phyloP scores from a whole-genome alignment of 306 rosid genomes.

The Lablab purpureus region DNA sequence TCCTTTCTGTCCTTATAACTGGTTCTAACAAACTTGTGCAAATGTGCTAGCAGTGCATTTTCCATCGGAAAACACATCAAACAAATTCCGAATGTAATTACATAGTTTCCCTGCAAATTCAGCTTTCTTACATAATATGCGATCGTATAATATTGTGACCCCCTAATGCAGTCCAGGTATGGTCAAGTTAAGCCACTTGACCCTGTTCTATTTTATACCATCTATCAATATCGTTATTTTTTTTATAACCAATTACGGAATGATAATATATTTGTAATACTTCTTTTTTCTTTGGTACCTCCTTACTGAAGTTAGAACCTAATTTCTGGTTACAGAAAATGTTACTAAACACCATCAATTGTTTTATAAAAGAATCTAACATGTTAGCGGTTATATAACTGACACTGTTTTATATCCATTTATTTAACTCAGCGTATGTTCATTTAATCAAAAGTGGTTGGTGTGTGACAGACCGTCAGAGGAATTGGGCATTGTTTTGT shows the following conservation, averaged over 20 bases:
- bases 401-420: neutral
- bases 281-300: neutral
- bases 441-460: neutral
- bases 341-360: neutral
- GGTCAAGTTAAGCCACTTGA: constrained; percentile 5
- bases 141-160: constrained; percentile 10
- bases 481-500: constrained; percentile 9
- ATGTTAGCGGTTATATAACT: constrained; percentile 1
- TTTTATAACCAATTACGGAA: neutral
- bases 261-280: too few species aligned
- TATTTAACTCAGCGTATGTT: neutral
- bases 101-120: constrained; percentile 1
- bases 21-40: constrained; percentile 45
- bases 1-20: constrained; percentile 36
- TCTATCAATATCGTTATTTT: neutral
- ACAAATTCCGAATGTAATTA: constrained; percentile 19
- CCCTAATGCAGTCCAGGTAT: neutral
- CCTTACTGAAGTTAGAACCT: neutral
- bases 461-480: neutral
- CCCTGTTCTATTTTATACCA: neutral
- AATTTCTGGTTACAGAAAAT: neutral
- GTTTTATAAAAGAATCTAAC: neutral
- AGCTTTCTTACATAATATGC: neutral
- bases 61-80: constrained; percentile 29
- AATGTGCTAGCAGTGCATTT: constrained; percentile 39